Evolutionary conservation across 2,329 filamentous ascomycete species (phyloP), one percentile per base, ranked within the genome.

Genomic region (Bertia moriformis): DNA sequence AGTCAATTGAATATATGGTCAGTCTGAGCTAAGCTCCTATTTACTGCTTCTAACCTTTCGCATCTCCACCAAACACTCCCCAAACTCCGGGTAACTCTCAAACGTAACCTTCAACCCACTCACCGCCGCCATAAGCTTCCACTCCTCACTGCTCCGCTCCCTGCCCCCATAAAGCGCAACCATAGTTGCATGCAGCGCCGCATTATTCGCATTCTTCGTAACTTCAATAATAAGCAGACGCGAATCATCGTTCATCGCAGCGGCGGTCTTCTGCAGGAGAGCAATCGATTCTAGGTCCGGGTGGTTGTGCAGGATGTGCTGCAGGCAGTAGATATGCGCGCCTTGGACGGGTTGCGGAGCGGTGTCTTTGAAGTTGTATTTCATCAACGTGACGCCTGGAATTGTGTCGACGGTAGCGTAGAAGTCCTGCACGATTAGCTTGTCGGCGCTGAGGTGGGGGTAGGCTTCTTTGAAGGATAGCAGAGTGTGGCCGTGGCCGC

Each of bases 61-160:
- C 56, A 59, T 57, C 46, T 60, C 56, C 14, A 60, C 46, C 39
- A 60, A 41, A 2, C 53, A 52, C 40, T 59, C 56, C 1, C 54
- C 56, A 14, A 44, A 44, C 2, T 38, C 41, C 5, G 54, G 53
- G 45, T 56, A 59, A 12, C 42, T 47, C 41, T 59, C 57, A 39
- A 59, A 60, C 1, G 51, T 55, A 2, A 60, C 51, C 30, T 50
- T 39, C 19, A 60, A 38, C 2, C 56, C 56, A 7, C 46, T 47
- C 30, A 59, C 40, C 3, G 44, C 44, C 3, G 57, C 56, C 41
- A 60, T 44, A 27, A 51, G 49, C 32, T 49, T 49, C 55, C 55
- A 59, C 40, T 60, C 57, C 1, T 40, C 36, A n/a, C 48, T 40
- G n/a, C 51, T 56, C 30, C 57, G 48, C 39, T 56, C 48, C 3